Percentiles rank a stretch among this genome's conserved stretches.
These are phyloP conservation scores for Mycena amicta DNA, from an alignment of 768 basidiomycete genomes.

Conservation along the genomic window DNA sequence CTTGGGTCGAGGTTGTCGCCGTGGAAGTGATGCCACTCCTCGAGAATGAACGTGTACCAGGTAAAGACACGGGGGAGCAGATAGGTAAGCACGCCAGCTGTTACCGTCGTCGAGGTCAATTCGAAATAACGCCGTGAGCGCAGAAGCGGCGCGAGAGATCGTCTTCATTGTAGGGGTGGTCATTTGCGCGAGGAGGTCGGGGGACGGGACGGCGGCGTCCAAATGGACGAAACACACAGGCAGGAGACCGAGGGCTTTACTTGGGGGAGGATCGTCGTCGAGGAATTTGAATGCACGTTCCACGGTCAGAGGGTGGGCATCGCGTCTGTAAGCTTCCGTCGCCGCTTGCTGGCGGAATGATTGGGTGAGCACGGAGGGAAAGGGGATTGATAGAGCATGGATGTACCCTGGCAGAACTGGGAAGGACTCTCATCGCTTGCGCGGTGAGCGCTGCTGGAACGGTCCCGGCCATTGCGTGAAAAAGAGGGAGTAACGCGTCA, in stretches of 20 bases:
- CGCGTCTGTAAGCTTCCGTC: background rate
- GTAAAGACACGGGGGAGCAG: background rate
- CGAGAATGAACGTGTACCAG: background rate
- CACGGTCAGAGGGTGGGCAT: background rate
- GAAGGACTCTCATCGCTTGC: background rate
- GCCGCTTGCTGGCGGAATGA: background rate
- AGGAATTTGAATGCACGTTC: background rate
- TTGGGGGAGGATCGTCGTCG: background rate
- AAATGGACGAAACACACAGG: background rate
- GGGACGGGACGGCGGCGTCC: background rate
- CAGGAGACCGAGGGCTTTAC: background rate
- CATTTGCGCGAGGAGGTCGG: background rate
- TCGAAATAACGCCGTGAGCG: background rate
- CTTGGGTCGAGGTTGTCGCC: background rate
- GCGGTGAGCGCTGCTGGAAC: too few relatives aligned
- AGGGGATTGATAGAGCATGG: background rate
- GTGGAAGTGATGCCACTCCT: background rate
- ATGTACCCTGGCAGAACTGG: background rate
- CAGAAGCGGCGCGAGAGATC: background rate
- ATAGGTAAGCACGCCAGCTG: background rate
- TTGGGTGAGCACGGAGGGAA: constrained; percentile 16
- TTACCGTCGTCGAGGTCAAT: background rate
- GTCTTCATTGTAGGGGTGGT: background rate
- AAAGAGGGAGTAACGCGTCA: too few relatives aligned
- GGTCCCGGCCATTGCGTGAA: too few relatives aligned